Percentiles rank a stretch among this genome's conserved stretches.
Conservation (phyloP, 2,329 filamentous ascomycete genomes). For the Lecanicillium sp. region DNA sequence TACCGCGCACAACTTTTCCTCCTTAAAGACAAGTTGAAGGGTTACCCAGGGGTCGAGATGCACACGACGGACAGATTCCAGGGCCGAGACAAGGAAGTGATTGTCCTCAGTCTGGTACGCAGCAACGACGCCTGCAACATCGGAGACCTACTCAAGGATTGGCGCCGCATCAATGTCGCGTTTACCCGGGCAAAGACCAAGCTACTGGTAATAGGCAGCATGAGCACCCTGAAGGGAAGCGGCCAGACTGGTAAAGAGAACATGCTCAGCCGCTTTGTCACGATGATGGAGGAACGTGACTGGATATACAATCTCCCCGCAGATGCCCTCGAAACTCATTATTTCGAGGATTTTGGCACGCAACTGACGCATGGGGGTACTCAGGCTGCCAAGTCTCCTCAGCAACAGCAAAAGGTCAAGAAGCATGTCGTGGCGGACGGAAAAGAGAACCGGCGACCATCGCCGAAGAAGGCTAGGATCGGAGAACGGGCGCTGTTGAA, state of each 20-base stretch:
- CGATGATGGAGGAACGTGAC: slow-evolving; percentile 65
- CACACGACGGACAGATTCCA: slow-evolving; percentile 97
- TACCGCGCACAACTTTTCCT: slow-evolving; percentile 88
- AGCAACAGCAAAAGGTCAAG: slow-evolving; percentile 19
- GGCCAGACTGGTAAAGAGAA: slow-evolving; percentile 54
- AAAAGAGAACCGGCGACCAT: slow-evolving; percentile 39
- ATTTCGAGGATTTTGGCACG: slow-evolving; percentile 52
- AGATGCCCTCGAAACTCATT: slow-evolving; percentile 58
- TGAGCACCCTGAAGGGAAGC: slow-evolving; percentile 62
- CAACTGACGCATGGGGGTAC: slow-evolving; percentile 28
- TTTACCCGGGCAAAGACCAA: slow-evolving; percentile 92
- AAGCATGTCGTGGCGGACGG: slow-evolving; percentile 13
- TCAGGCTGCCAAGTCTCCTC: slow-evolving; percentile 18
- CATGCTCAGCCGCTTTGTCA: slow-evolving; percentile 69
- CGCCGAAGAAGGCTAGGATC: slow-evolving; percentile 49
- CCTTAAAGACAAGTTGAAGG: slow-evolving; percentile 64
- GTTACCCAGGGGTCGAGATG: slow-evolving; percentile 67
- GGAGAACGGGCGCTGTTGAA: slow-evolving; percentile 57
- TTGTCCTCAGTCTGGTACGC: slow-evolving; percentile 80
- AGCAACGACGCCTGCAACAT: slow-evolving; percentile 76
- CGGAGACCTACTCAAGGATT: slow-evolving; percentile 87
- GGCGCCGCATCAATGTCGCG: slow-evolving; percentile 90
- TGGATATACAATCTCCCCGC: slow-evolving; percentile 72
- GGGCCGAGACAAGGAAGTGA: slow-evolving; percentile 88
- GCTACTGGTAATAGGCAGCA: slow-evolving; percentile 78